These are phyloP conservation scores for Scheffersomyces stipitis DNA, from an alignment of 805 yeast genomes.

Conservation along the genomic window DNA sequence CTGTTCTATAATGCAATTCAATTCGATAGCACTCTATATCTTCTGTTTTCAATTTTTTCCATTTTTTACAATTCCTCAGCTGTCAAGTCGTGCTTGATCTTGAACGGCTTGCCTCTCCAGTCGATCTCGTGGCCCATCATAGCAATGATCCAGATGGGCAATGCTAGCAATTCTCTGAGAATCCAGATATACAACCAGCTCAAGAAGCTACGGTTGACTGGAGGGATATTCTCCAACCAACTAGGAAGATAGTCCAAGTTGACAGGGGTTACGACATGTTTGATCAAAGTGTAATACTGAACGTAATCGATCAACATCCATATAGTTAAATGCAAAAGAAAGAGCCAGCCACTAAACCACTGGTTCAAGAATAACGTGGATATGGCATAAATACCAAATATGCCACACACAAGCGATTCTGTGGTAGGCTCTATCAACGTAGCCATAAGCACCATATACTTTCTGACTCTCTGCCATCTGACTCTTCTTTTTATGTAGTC, in stretches of 20 bases:
- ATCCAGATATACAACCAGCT: slow-evolving; percentile 53
- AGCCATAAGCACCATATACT: slow-evolving; percentile 83
- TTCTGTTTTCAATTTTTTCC: no score
- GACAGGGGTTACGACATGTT: slow-evolving; percentile 14
- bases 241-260: slow-evolving; percentile 6
- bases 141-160: slow-evolving; percentile 83
- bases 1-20: no score
- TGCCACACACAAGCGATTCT: slow-evolving; percentile 67
- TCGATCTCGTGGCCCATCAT: slow-evolving; percentile 75
- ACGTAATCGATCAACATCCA: slow-evolving; percentile 69
- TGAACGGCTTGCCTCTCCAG: slow-evolving; percentile 78
- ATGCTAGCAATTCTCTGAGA: slow-evolving; percentile 67
- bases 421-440: slow-evolving; percentile 86
- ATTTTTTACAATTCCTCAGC: slow-evolving; percentile 61
- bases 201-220: slow-evolving; percentile 12
- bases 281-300: slow-evolving; percentile 51
- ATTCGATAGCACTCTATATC: no score
- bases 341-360: slow-evolving; percentile 35
- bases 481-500: slow-evolving; percentile 70
- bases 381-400: slow-evolving; percentile 62
- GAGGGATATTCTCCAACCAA: slow-evolving; percentile 13
- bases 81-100: slow-evolving; percentile 68
- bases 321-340: slow-evolving; percentile 50
- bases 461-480: slow-evolving; percentile 84
- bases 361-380: slow-evolving; percentile 42